Conservation (phyloP, 2,329 filamentous ascomycete species). For the Phaeosphaeria sp. region DNA sequence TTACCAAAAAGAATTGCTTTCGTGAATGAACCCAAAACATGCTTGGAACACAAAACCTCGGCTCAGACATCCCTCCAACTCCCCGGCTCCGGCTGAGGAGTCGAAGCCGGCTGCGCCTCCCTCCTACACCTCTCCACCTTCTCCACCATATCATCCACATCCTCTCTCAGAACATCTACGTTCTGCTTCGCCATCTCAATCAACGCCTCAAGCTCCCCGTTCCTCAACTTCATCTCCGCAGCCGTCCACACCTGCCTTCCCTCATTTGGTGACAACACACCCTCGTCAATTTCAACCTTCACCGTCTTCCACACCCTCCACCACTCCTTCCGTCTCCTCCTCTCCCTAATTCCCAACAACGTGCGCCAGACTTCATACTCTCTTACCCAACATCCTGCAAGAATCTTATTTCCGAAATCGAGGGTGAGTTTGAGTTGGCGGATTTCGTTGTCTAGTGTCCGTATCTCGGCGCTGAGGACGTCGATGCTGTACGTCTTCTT, state of each 20-base stretch:
- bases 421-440: conserved; percentile 8
- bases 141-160: conserved; percentile 24
- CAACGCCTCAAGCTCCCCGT: conserved; percentile 18
- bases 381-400: conserved; percentile 21
- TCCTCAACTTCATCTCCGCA: conserved; percentile 3
- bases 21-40: too few relatives aligned
- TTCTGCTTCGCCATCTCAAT: conserved; percentile 22
- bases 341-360: conserved; percentile 8
- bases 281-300: neutral
- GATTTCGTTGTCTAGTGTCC: conserved; percentile 1
- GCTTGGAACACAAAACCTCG: neutral
- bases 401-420: conserved; percentile 11
- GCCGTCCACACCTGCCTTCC: neutral
- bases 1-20: too few relatives aligned
- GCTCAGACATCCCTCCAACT: conserved; percentile 7
- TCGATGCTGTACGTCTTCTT: conserved; percentile 8
- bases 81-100: neutral
- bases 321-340: neutral
- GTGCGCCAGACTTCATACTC: conserved; percentile 23
- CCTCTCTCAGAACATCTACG: conserved; percentile 20
- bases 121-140: conserved; percentile 13
- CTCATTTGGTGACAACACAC: neutral
- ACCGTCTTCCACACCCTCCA: conserved; percentile 1
- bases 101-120: neutral
- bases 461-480: conserved; percentile 1